Evolutionary conservation across 495 filamentous ascomycete genomes (phyloP).

Genomic region (Alectoria sarmentosa): DNA sequence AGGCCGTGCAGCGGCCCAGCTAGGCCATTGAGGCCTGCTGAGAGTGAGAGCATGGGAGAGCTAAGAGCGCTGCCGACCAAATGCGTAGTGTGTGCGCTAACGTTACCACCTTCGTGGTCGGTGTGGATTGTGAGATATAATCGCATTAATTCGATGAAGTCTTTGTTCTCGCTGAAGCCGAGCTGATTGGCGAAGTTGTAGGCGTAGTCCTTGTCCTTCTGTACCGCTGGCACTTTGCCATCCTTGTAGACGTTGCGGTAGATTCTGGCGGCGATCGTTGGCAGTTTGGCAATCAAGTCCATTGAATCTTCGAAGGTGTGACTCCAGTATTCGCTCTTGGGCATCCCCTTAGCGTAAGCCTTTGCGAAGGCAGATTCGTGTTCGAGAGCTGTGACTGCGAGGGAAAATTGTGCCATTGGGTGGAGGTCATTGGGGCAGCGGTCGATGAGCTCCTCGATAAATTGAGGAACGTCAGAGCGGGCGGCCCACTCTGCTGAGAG

Average conservation of each 20-base stretch:
- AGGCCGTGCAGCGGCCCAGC: conserved; percentile 97
- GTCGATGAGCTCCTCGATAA: conserved; percentile 98
- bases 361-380: conserved; percentile 95
- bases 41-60: conserved; percentile 92
- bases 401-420: conserved; percentile 99
- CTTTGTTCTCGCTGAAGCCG: conserved; percentile 87
- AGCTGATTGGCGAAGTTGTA: conserved; percentile 99
- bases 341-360: conserved; percentile 96
- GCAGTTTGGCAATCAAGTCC: conserved; percentile 99
- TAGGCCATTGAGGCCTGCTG: conserved; percentile 94
- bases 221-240: conserved; percentile 88
- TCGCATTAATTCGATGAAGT: conserved; percentile 97
- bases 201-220: conserved; percentile 97
- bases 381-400: conserved; percentile 96
- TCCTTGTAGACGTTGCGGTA: conserved; percentile 99
- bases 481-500: conserved; percentile 98
- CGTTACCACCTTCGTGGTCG: conserved; percentile 98
- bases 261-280: conserved; percentile 94
- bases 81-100: conserved; percentile 96
- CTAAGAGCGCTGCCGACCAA: conserved; percentile 93
- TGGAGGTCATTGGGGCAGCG: conserved; percentile 96
- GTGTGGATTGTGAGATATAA: conserved; percentile 99
- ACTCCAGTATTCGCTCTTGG: conserved; percentile 98
- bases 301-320: conserved; percentile 99
- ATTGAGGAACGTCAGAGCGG: conserved; percentile 91